Percentiles rank a stretch among this genome's conserved stretches.
Conservation (phyloP, 768 basidiomycete genomes). For the Termitomyces sp. region DNA sequence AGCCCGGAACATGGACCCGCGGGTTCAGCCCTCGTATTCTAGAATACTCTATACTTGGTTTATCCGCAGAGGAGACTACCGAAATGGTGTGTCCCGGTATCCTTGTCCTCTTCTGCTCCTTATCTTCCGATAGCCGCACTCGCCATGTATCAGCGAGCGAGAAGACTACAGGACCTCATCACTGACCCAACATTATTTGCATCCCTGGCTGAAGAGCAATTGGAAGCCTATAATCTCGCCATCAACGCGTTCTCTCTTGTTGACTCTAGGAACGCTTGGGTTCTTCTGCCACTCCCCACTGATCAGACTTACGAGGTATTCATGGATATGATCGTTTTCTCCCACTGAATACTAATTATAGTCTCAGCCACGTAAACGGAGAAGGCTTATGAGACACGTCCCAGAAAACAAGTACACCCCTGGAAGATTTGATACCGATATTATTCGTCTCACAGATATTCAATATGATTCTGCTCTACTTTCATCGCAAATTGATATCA, state of each 20-base stretch:
- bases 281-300: conserved; percentile 58
- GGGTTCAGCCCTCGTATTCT: conserved; percentile 80
- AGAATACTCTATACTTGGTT: conserved; percentile 95
- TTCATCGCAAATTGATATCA: conserved; percentile 72
- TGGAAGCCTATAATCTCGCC: conserved; percentile 80
- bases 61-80: conserved; percentile 81
- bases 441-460: conserved; percentile 78
- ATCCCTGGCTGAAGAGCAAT: conserved; percentile 58
- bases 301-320: conserved; percentile 47
- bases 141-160: conserved; percentile 90
- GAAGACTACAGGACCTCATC: conserved; percentile 65
- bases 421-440: conserved; percentile 67
- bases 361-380: conserved; percentile 62
- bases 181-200: conserved; percentile 34
- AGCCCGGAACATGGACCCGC: conserved; percentile 89
- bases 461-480: conserved; percentile 75
- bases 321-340: conserved; percentile 20
- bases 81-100: conserved; percentile 62
- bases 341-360: conserved; percentile 9
- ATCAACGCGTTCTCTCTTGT: conserved; percentile 87
- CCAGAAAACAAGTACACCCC: conserved; percentile 68
- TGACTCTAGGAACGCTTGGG: conserved; percentile 80
- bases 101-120: conserved; percentile 9
- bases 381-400: conserved; percentile 68
- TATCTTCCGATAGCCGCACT: conserved; percentile 61